Base-by-base conservation (phyloP, 495 filamentous ascomycete genomes). In the Chaetomidium leptoderma region DNA sequence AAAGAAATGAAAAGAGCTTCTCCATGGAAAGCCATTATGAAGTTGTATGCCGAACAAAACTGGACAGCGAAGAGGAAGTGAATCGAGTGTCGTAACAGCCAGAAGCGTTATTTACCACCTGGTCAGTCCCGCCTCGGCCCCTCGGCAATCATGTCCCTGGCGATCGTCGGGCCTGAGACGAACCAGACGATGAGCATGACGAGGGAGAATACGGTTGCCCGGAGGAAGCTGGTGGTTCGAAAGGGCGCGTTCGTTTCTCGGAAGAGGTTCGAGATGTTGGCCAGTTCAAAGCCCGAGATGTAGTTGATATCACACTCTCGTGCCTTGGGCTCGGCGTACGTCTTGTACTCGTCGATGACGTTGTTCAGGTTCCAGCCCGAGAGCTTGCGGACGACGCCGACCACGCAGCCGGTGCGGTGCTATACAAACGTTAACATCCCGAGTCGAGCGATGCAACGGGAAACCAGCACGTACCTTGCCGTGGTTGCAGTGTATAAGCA, bases 401-500 rank as follows among this genome's bases (percentile, higher is more conserved):
- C 78, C 10, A 90, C 83, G 63, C 90, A 93, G 36, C 90, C 90
- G 29, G 90, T 95, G 23, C 90, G 87, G 63, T 95, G 90, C 81
- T 88, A 55, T 19, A n/a, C 21, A 16, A 33, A 16, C 26, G 58
- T 71, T 33, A 72, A 65, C 35, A n/a, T 4, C 59, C 14, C 21
- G n/a, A 11, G 16, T 3, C 11, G 36, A 14, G 11, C 1, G 21
- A 29, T 17, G 14, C 35, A 29, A 7, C 8, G 36, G 14, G 23
- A 43, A 21, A 33, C 6, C 0, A 36, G 8, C 11, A 66, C 75
- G 57, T 74, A 88, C 86, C 75, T 87, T 91, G 58, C 90, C 90
- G 63, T 93, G 90, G 63, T 95, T 95, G 73, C 90, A 95, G 63
- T 95, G 90, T 32, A 95, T 82, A 36, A 93, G 74, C 1, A 95